Evolutionary conservation across 164 flowering plant species (phyloP), one percentile per base, ranked within the genome.

Genomic region (Macadamia integrifolia): DNA sequence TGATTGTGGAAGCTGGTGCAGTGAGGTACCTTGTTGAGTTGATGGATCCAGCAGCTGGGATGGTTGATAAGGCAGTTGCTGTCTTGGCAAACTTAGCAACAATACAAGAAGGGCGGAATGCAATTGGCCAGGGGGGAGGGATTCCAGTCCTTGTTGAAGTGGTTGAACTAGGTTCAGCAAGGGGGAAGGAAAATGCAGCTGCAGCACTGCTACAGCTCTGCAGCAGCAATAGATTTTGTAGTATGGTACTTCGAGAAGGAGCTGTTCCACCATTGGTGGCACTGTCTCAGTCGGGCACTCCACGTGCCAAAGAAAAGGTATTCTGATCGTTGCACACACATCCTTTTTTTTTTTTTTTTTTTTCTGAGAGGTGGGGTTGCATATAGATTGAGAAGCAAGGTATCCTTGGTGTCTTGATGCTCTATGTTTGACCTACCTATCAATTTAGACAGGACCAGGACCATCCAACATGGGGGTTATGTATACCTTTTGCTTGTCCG

Each of bases 21-120:
- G 93, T 89, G 64, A 90, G 70, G 76, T 77, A 83, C 74, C 94
- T 93, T 31, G 87, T 93, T 18, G 97, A 92, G 64, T 72, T 92
- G 83, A 93, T 93, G 97, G 98, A 93, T 71, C 95, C 98, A 17
- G 95, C 97, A 13, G 86, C 89, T 58, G 98, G 97, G 23, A 87
- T 94, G 97, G 97, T 88, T 67, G 98, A 94, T 74, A 94, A 92
- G 75, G 97, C 97, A 8, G 97, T 92, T 48, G 97, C 96, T 67
- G 98, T 94, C 59, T 75, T 94, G 81, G 88, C 98, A n/a, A 94
- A 94, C 78, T 92, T 94, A 55, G 85, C 98, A 8, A 89, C 97
- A 3, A 85, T 90, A 67, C 91, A 75, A 0, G 98, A 94, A 72
- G 98, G 98, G 43, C 79, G 93, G 73, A 64, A 64, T 50, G 90